Percentiles rank a stretch among this genome's conserved stretches.
These are phyloP conservation scores for Selaginella moellendorffii DNA, from an alignment of 75 land plant genomes.

Conservation along the genomic window DNA sequence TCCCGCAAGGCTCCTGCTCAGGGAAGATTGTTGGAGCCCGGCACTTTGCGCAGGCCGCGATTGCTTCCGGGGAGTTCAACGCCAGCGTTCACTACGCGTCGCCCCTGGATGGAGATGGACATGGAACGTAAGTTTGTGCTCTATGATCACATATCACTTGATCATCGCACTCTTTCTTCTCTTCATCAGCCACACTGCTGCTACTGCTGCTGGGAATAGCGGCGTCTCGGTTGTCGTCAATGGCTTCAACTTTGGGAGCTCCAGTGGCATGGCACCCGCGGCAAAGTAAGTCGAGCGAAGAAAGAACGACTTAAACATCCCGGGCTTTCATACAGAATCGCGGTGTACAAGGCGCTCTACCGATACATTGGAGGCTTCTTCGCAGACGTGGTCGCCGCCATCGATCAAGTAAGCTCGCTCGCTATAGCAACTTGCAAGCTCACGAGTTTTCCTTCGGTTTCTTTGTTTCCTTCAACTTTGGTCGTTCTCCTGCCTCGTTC, in stretches of 20 bases:
- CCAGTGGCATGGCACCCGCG: constrained; percentile 24
- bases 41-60: constrained; percentile 39
- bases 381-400: constrained; percentile 64
- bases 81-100: constrained; percentile 34
- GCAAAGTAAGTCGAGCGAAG: constrained; percentile 12
- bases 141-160: neutral
- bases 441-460: neutral
- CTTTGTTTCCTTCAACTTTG: too few relatives aligned
- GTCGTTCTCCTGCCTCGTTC: too few relatives aligned
- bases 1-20: constrained; percentile 36
- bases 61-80: constrained; percentile 32
- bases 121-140: constrained; percentile 41
- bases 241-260: constrained; percentile 13
- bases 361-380: constrained; percentile 73
- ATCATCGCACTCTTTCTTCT: too few relatives aligned
- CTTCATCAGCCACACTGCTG: constrained; percentile 37
- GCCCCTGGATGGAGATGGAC: constrained; percentile 60
- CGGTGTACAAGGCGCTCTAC: constrained; percentile 80
- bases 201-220: constrained; percentile 41
- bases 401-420: constrained; percentile 32
- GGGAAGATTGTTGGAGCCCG: constrained; percentile 55
- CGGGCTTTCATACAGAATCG: constrained; percentile 37
- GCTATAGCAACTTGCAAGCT: neutral
- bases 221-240: constrained; percentile 13
- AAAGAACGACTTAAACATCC: too few relatives aligned